Percentiles rank a stretch among this genome's conserved stretches.
phyloP scores from a whole-genome alignment of 1,139 yeast genomes.

The Taiozyma sp. region DNA sequence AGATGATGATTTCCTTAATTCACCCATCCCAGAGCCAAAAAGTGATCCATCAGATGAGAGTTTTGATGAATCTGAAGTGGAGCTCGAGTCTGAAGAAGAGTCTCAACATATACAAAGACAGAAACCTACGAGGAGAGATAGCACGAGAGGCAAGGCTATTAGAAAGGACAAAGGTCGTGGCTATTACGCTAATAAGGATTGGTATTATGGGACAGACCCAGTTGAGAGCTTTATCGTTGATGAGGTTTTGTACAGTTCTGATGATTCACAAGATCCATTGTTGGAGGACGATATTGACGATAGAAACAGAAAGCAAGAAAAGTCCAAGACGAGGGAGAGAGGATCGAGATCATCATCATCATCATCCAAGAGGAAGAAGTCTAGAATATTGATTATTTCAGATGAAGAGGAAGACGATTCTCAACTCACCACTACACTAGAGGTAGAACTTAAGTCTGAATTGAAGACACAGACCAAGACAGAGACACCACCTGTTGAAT shows the following conservation, averaged over 20 bases:
- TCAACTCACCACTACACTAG: background rate
- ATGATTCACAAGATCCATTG: background rate
- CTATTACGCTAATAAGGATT: slow-evolving; percentile 28
- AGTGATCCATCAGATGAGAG: background rate
- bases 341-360: background rate
- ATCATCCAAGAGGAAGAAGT: background rate
- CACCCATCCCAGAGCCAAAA: background rate
- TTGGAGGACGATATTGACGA: background rate
- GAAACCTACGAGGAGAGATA: background rate
- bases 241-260: slow-evolving; percentile 16
- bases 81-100: background rate
- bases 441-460: background rate
- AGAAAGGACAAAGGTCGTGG: slow-evolving; percentile 30
- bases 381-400: background rate
- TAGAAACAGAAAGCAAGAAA: background rate
- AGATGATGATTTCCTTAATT: background rate
- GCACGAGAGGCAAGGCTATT: slow-evolving; percentile 10
- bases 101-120: background rate
- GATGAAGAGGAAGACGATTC: background rate
- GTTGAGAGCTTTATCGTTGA: slow-evolving; percentile 26
- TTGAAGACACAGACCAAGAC: background rate
- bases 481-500: background rate
- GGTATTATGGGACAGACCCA: slow-evolving; percentile 29
- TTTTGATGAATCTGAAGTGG: background rate
- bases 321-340: background rate